phyloP scores from a whole-genome alignment of 805 yeast species.

The Candida multigemmis region DNA sequence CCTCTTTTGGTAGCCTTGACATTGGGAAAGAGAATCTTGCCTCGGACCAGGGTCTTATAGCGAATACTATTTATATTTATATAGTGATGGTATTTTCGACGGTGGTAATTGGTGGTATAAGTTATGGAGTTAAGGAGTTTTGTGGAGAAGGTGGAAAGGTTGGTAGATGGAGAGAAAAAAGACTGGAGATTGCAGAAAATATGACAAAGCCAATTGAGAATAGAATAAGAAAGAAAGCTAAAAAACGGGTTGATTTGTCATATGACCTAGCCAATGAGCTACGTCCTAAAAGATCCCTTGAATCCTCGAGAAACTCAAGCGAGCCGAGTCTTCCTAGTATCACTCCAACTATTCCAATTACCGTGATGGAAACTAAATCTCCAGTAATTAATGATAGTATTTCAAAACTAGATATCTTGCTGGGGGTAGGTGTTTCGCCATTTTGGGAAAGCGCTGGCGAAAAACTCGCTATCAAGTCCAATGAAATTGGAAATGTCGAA shows the following conservation, averaged over 20 bases:
- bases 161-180: constrained; percentile 3
- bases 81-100: constrained; percentile 11
- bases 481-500: too few species aligned
- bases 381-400: too few species aligned
- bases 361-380: too few species aligned
- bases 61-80: constrained; percentile 17
- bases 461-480: too few species aligned
- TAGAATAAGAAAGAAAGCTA: background rate
- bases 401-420: too few species aligned
- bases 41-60: constrained; percentile 9
- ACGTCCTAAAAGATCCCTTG: background rate
- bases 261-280: constrained; percentile 1
- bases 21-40: background rate
- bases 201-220: constrained; percentile 1
- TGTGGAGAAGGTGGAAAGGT: constrained; percentile 4
- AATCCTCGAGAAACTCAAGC: background rate
- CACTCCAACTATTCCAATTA: too few species aligned
- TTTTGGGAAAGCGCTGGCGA: too few species aligned
- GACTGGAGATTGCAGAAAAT: constrained; percentile 1
- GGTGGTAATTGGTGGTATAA: constrained; percentile 10
- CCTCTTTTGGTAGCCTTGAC: background rate
- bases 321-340: background rate
- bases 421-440: too few species aligned
- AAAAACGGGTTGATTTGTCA: constrained; percentile 2
- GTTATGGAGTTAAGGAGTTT: constrained; percentile 17